Percentiles rank a stretch among this genome's conserved stretches.
Conservation (phyloP, 768 basidiomycete species). For the Lentinus tigrinus region DNA sequence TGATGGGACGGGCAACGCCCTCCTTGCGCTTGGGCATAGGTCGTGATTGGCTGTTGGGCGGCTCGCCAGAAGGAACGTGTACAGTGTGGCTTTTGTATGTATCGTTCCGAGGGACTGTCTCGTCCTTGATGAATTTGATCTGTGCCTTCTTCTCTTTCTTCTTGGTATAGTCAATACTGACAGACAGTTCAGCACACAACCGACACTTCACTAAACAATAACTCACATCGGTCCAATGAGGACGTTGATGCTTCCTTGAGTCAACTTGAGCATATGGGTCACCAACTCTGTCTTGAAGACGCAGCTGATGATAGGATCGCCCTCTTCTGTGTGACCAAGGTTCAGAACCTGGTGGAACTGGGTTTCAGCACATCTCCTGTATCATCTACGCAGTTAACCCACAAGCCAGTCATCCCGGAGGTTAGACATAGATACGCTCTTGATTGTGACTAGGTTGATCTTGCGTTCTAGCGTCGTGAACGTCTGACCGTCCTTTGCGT, state of each 20-base stretch:
- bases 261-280: constrained; percentile 77
- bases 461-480: constrained; percentile 76
- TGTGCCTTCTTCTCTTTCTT: constrained; percentile 94
- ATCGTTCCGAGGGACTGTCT: constrained; percentile 75
- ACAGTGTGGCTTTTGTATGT: constrained; percentile 93
- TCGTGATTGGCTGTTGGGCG: constrained; percentile 74
- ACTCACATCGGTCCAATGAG: constrained; percentile 76
- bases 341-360: constrained; percentile 66
- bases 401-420: constrained; percentile 96
- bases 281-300: constrained; percentile 95
- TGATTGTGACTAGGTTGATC: constrained; percentile 86
- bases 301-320: constrained; percentile 89
- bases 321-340: constrained; percentile 79
- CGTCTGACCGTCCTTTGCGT: constrained; percentile 57
- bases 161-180: constrained; percentile 85
- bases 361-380: not conserved
- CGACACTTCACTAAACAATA: not conserved
- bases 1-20: constrained; percentile 81
- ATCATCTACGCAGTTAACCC: constrained; percentile 23
- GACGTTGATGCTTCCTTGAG: constrained; percentile 72
- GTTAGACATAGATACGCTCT: constrained; percentile 82
- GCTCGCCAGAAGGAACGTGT: constrained; percentile 85
- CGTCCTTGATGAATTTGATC: constrained; percentile 89
- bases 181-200: not conserved
- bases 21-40: constrained; percentile 87